Evolutionary conservation across 257 asterid genomes (phyloP), one percentile per base, ranked within the genome.

Genomic region (Hygrophila difformis): DNA sequence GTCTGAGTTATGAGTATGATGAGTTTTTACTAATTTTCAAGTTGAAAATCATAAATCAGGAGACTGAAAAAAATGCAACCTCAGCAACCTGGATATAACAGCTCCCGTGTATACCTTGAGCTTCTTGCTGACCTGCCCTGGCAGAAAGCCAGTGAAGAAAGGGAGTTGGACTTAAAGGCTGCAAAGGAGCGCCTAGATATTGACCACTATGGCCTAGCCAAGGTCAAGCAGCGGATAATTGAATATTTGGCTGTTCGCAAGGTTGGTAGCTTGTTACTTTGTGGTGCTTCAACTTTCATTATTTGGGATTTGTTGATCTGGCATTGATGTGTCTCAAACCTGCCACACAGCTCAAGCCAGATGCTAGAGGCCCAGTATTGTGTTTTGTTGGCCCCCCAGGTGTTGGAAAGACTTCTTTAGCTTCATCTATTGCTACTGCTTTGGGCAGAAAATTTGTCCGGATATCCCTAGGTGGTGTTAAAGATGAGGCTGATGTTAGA

Each of bases 301-400:
- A 48, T 61, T 40, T 40, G 16, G 42, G 44, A 31, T 38, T 31
- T 31, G 17, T 39, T 47, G 31, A 38, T 61, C 33, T n/a, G 41
- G 55, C 47, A 12, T 59, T 21, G 56, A 49, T 45, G 54, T 35
- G 39, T 42, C 51, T 44, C 51, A 40, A 57, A 60, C 38, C 29
- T 58, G 49, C 46, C 37, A 54, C 73, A 63, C 96, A 86, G 99
- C 95, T 91, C 59, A 91, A 86, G 73, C 94, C 97, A 45, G 97
- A 91, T 72, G 95, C 97, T 9, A 86, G 89, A 73, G 96, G 99
- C 57, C 99, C 97, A 12, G 79, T 91, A 39, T 66, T 91, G 83
- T 91, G 97, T 70, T 86, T 91, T 69, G 97, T 91, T 62, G 99
- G 99, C 50, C 99, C 99, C 66, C 99, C 97, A 14, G 99, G 99